These are phyloP conservation scores for Asparagopsis taxiformis DNA, from an alignment of 31 red algal species.

Conservation along the genomic window DNA sequence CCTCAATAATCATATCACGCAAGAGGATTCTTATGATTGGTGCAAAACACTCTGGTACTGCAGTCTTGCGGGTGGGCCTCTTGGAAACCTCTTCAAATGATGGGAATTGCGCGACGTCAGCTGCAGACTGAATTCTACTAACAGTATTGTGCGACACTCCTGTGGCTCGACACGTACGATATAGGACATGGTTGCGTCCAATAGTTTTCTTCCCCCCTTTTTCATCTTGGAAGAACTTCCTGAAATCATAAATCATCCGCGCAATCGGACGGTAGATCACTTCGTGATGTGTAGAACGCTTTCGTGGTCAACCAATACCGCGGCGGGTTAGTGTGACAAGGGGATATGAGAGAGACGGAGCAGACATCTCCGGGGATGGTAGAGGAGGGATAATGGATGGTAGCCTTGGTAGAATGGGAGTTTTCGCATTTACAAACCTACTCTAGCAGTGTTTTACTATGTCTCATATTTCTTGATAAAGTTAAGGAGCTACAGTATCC, in stretches of 20 bases:
- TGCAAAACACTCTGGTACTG: not conserved
- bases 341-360: no score
- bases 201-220: not conserved
- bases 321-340: no score
- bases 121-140: not conserved
- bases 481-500: no score
- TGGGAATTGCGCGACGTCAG: not conserved
- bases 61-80: not conserved
- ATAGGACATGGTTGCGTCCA: not conserved
- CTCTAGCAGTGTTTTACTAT: no score
- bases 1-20: not conserved
- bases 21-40: not conserved
- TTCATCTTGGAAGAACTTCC: not conserved
- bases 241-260: not conserved
- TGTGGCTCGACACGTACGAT: not conserved
- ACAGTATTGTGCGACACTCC: not conserved
- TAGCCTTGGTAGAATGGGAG: no score
- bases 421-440: no score
- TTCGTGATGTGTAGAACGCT: not conserved
- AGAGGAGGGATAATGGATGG: no score
- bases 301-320: no score
- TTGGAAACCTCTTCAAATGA: not conserved
- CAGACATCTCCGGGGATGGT: no score
- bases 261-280: not conserved
- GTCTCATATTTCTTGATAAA: no score